Base-by-base conservation (phyloP, 805 yeast genomes). In the Pichia manshurica region DNA sequence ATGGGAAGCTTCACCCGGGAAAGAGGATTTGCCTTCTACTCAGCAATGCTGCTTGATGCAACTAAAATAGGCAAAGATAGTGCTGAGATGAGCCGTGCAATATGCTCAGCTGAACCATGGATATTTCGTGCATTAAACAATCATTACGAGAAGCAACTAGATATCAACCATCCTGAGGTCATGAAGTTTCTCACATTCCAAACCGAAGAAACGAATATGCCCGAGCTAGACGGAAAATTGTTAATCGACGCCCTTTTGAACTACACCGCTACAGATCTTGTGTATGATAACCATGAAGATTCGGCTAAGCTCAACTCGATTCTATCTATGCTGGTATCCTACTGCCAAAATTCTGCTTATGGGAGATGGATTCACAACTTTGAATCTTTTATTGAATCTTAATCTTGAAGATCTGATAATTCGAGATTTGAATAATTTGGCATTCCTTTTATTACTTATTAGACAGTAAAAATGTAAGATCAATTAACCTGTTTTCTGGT, bases 291-390 rank as follows among this genome's bases (percentile, higher is more conserved):
- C 19, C n/a, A 4, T 8, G n/a, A 37, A 5, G n/a, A 37, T 20
- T 12, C 35, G 4, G 13, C 15, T 12, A 41, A 44, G 7, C 17
- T 47, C 3, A 25, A 25, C 33, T 5, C 39, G 6, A 22, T 48
- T 8, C 1, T 53, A 15, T 44, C 50, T 50, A 34, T 53, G 39
- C 13, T 53, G 8, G 21, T 36, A 2, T 9, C 17, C 3, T 50
- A 53, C 21, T 46, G 52, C 37, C 49, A 50, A 32, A 39, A 46
- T 19, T 38, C 29, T 5, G 33, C 44, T 3, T 32, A 44, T 28
- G 49, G 51, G 2, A 44, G 29, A 15, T 53, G 56, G 56, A 6
- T 50, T 4, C 17, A 19, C 5, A 29, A 34, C 8, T 22, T 53
- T 1, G 29, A 25, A 17, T 13, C 36, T 12, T 45, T 50, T 39